phyloP scores from a whole-genome alignment of 345 rosid species.

The Moricandia moricandioides region DNA sequence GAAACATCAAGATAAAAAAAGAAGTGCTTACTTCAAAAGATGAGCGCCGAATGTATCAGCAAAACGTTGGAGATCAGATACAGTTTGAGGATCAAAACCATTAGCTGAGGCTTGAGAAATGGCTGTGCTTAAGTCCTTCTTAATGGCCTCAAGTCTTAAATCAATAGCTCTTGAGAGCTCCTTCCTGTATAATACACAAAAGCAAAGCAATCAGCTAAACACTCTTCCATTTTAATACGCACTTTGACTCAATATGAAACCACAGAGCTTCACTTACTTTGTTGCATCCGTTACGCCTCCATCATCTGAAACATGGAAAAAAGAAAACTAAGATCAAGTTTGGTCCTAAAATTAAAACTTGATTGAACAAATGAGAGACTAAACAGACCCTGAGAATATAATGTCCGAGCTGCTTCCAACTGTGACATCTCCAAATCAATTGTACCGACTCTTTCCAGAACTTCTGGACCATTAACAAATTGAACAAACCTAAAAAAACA shows the following conservation, averaged over 20 bases:
- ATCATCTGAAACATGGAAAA: constrained; percentile 7
- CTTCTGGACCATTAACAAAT: constrained; percentile 81
- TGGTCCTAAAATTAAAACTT: background rate
- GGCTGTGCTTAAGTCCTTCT: constrained; percentile 67
- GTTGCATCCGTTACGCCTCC: constrained; percentile 49
- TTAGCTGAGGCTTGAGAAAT: constrained; percentile 68
- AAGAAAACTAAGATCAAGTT: background rate
- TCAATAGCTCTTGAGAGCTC: constrained; percentile 94
- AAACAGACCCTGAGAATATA: constrained; percentile 72
- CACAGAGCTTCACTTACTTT: constrained; percentile 46
- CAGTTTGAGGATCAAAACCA: constrained; percentile 68
- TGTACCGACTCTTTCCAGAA: constrained; percentile 71
- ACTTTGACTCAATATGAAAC: constrained; percentile 36
- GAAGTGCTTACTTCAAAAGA: constrained; percentile 67
- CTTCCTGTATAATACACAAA: constrained; percentile 50
- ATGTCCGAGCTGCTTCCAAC: constrained; percentile 81
- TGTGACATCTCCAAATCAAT: constrained; percentile 90
- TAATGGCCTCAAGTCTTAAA: constrained; percentile 70
- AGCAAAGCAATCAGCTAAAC: background rate
- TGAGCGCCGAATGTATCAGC: constrained; percentile 74
- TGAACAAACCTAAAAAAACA: constrained; percentile 65
- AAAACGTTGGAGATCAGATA: constrained; percentile 67
- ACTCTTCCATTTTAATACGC: background rate
- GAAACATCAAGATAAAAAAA: background rate
- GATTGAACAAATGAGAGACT: background rate